Evolutionary conservation across 768 basidiomycete genomes (phyloP), one percentile per base, ranked within the genome.

Genomic region (Melanogaster broomeanus): DNA sequence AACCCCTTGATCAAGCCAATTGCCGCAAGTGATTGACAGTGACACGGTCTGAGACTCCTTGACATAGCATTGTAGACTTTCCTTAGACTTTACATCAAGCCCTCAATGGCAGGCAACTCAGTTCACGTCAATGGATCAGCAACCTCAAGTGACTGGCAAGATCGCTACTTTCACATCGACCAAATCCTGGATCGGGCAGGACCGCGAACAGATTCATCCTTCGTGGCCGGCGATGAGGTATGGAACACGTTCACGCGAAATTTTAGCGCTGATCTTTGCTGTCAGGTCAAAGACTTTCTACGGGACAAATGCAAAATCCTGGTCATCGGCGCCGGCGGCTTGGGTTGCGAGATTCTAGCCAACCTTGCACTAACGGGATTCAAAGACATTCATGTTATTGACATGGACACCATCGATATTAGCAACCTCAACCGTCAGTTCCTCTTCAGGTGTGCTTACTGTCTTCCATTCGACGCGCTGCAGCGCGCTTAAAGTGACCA

Each of bases 391-490:
- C 93, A 98, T 77, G 95, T 99, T 54, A 98, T 99, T 66, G 97
- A 99, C 77, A 98, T 99, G 95, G 96, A 99, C 77, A 98, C 96
- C 15, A 99, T 98, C 68, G 96, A 99, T 73, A 90, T 99, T 65
- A 98, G 94, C 65, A 99, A 99, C 71, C 79, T 99, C 58, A 99
- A 99, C 70, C 82, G 97, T 44, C 97, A 99, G 72, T 99, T 99
- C 69, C 77, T 99, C 21, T 99, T 99, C 76, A 83, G 97, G 96
- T 93, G 58, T 45, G 74, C 11, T 1, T 48, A 24, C 44, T 40
- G 49, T 25, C 24, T 16, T 24, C 2, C 30, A 6, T 40, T 39
- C 15, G 3, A 19, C 40, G 12, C 28, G 33, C 39, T 3, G 24
- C 16, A 21, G 35, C 25, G 46, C 31, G 38, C 15, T 47, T 4